Evolutionary conservation across 495 filamentous ascomycete species (phyloP), one percentile per base, ranked within the genome.

Genomic region (Beverwykella pulmonaria): DNA sequence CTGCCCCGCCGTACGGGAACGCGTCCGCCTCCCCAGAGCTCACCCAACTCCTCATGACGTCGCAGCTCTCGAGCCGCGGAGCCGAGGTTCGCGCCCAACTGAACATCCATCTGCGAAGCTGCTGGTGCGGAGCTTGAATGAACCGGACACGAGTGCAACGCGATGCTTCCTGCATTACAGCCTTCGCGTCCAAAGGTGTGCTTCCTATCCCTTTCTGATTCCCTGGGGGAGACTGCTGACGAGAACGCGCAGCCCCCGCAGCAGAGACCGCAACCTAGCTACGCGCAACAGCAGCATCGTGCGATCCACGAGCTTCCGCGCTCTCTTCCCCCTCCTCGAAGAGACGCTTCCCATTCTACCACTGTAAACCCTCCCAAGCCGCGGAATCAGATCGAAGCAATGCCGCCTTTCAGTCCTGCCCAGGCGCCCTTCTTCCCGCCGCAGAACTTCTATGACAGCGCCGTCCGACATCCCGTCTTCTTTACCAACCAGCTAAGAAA

Each of bases 401-500:
- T 79, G 75, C 73, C 75, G 15, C 76, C 72, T 8, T 70, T 70
- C 36, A 47, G 3, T 23, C 41, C 61, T 8, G 23, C 32, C 12
- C 53, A 20, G 41, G 48, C 30, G 22, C 23, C 60, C 25, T 57
- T 63, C 14, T 23, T 39, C 7, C 58, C 68, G 6, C 25, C 44
- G 6, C 63, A 27, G 9, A 22, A 53, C 10, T 15, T 57, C 20
- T 78, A 77, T 63, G 71, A 79, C 53, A 68, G 74, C 48, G 74
- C 77, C 39, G 63, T 69, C 10, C 60, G 70, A 25, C 77, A 79
- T 66, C 77, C 77, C 0, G 77, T 79, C 49, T 79, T 79, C 67
- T 79, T 79, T 72, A 73, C 74, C 0, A 61, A 71, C 6, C 39
- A 63, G 20, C 67, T 75, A 53, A 69, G 73, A 9, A 76, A 75